Evolutionary conservation across 345 rosid genomes (phyloP).

Genomic region (Salix exigua): DNA sequence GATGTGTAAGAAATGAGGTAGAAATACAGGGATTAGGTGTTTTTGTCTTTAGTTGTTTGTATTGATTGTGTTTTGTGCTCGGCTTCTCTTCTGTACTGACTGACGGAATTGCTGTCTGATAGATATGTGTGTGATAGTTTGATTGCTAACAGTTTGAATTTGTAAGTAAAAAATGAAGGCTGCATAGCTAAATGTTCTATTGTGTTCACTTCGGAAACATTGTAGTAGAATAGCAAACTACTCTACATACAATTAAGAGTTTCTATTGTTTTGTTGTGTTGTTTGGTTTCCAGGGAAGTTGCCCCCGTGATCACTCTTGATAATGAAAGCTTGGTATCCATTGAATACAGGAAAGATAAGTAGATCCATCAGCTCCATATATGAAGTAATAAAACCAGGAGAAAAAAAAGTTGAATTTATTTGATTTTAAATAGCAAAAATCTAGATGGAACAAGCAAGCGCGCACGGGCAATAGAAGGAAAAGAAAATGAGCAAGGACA

Average conservation of each 20-base stretch:
- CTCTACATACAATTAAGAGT: not conserved
- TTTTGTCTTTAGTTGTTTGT: constrained; percentile 27
- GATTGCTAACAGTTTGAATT: constrained; percentile 57
- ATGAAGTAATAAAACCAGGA: not conserved
- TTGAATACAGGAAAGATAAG: too few species aligned
- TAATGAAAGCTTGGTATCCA: too few species aligned
- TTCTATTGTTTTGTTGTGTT: not conserved
- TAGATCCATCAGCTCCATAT: too few species aligned
- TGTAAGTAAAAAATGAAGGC: constrained; percentile 40
- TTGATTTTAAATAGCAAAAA: not conserved
- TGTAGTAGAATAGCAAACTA: not conserved
- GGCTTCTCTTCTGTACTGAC: constrained; percentile 42
- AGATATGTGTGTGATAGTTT: constrained; percentile 40
- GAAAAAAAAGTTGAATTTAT: not conserved
- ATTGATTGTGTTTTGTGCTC: constrained; percentile 35
- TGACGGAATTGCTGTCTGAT: constrained; percentile 30
- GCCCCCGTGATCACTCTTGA: too few species aligned
- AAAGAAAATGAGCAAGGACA: not conserved
- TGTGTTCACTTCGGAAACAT: not conserved
- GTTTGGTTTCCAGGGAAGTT: not conserved
- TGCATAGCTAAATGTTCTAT: constrained; percentile 21
- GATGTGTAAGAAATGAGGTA: constrained; percentile 41
- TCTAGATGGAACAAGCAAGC: not conserved
- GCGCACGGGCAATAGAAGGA: not conserved
- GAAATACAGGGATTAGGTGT: constrained; percentile 37